Conservation (phyloP, 208 protist species). For the Trypanosoma melophagium region DNA sequence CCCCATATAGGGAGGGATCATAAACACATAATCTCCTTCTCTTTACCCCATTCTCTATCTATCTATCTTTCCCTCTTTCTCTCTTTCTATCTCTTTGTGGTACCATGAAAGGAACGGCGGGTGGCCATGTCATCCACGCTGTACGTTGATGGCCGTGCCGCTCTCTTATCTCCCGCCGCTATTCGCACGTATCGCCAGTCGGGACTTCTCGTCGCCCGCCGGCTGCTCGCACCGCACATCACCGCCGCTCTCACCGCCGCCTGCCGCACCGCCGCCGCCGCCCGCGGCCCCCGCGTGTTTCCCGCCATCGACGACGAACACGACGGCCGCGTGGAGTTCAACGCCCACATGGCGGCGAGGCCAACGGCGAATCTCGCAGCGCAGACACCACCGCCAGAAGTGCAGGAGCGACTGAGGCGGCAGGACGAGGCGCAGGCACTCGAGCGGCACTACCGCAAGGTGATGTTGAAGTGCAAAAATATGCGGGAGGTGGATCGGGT, state of each 20-base stretch:
- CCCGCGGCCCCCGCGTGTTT: slow-evolving; percentile 49
- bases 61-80: slow-evolving; percentile 24
- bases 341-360: slow-evolving; percentile 29
- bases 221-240: slow-evolving; percentile 30
- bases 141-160: slow-evolving; percentile 40
- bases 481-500: slow-evolving; percentile 58
- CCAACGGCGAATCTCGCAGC: slow-evolving; percentile 23
- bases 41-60: slow-evolving; percentile 12
- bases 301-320: slow-evolving; percentile 61
- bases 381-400: slow-evolving; percentile 27
- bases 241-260: slow-evolving; percentile 32
- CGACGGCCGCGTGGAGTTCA: slow-evolving; percentile 32
- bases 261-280: slow-evolving; percentile 30
- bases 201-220: slow-evolving; percentile 51
- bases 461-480: slow-evolving; percentile 52
- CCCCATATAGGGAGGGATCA: no score
- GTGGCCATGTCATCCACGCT: slow-evolving; percentile 13
- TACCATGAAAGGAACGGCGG: neutral
- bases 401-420: slow-evolving; percentile 22
- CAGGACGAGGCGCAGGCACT: slow-evolving; percentile 32
- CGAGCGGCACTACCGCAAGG: slow-evolving; percentile 33
- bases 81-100: slow-evolving; percentile 13
- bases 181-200: slow-evolving; percentile 66
- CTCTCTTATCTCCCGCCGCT: slow-evolving; percentile 38
- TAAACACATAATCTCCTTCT: slow-evolving; percentile 12